phyloP scores from a whole-genome alignment of 306 rosid species.

The Albizia julibrissin region DNA sequence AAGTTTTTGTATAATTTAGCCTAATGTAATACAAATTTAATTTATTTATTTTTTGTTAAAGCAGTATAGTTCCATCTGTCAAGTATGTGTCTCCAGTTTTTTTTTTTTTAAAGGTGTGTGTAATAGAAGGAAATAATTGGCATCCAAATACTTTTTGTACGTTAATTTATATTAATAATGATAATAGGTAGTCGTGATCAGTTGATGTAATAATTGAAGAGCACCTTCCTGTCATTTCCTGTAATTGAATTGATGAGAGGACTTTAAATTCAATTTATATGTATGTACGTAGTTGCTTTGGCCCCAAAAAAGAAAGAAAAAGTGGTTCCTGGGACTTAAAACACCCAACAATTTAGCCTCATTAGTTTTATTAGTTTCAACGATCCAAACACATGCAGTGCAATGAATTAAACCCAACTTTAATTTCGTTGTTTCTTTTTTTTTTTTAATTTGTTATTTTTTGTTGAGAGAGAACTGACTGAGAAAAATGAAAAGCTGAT shows the following conservation, averaged over 20 bases:
- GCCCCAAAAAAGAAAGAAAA: neutral
- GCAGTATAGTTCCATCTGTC: neutral
- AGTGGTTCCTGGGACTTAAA: neutral
- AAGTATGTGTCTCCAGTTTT: neutral
- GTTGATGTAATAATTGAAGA: neutral
- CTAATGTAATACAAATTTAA: too few species aligned
- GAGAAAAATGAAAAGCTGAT: neutral
- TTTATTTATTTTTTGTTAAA: too few species aligned
- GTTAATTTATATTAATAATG: neutral
- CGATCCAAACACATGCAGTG: neutral
- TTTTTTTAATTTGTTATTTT: neutral
- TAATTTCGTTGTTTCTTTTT: neutral
- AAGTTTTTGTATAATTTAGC: too few species aligned
- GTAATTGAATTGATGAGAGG: neutral
- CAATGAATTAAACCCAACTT: neutral
- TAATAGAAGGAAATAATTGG: neutral
- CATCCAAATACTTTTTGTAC: neutral
- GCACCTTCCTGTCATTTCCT: conserved; percentile 12
- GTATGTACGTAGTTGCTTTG: neutral
- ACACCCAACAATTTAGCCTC: neutral
- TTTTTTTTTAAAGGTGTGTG: neutral
- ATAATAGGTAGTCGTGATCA: neutral
- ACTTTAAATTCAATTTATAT: neutral
- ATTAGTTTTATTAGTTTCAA: neutral
- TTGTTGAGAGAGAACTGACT: neutral